phyloP scores from a whole-genome alignment of 352 stramenopile species.

The Heterotrichella gracilis region DNA sequence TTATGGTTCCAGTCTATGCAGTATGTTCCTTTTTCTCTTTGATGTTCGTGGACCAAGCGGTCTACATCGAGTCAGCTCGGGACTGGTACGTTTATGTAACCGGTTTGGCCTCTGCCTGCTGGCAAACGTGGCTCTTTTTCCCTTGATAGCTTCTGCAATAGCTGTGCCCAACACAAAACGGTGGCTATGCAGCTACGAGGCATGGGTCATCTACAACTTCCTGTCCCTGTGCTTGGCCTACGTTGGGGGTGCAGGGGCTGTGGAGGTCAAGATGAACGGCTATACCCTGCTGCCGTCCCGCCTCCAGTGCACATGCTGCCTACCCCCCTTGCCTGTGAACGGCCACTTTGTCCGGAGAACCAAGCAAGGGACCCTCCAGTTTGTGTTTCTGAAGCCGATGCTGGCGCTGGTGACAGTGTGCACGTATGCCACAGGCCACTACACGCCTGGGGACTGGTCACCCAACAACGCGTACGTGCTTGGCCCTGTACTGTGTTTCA shows the following conservation, averaged over 20 bases:
- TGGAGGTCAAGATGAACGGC: slow-evolving; percentile 25
- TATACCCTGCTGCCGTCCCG: slow-evolving; percentile 32
- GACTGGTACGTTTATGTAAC: no score
- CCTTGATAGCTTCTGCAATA: no score
- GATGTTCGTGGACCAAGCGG: slow-evolving; percentile 26
- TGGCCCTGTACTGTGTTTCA: no score
- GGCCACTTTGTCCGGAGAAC: slow-evolving; percentile 22
- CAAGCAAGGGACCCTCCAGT: slow-evolving; percentile 38
- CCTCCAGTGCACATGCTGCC: not conserved
- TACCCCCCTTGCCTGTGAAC: no score
- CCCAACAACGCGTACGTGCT: slow-evolving; percentile 39
- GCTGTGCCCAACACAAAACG: no score
- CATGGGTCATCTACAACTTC: slow-evolving; percentile 88
- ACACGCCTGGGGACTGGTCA: slow-evolving; percentile 45
- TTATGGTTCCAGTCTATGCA: slow-evolving; percentile 14
- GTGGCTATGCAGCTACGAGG: no score
- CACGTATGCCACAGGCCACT: slow-evolving; percentile 26
- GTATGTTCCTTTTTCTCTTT: slow-evolving; percentile 13
- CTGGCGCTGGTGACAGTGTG: slow-evolving; percentile 20
- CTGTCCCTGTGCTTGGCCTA: slow-evolving; percentile 73
- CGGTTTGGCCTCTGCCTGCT: no score
- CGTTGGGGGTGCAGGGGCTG: slow-evolving; percentile 36
- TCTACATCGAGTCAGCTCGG: slow-evolving; percentile 60
- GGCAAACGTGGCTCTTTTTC: no score
- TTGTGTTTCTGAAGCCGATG: slow-evolving; percentile 62